Evolutionary conservation across 176 grass and related monocot species (phyloP).

Genomic region (Lolium perenne): DNA sequence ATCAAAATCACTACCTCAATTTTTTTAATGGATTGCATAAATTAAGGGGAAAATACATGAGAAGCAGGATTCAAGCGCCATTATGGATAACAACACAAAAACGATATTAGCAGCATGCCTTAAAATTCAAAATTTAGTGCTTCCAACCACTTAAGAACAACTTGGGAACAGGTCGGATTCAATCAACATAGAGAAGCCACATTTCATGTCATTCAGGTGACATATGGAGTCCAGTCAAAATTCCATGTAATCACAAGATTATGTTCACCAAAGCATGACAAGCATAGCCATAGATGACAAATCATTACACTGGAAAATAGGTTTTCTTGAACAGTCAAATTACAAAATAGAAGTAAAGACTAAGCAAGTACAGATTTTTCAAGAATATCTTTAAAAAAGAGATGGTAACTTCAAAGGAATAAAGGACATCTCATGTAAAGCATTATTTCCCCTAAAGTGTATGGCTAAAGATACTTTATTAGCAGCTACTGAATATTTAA

Average conservation of each 20-base stretch:
- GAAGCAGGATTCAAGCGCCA: background rate
- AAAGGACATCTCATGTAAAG: background rate
- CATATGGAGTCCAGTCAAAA: background rate
- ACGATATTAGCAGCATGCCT: background rate
- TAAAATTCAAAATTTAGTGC: conserved; percentile 18
- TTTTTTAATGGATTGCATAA: background rate
- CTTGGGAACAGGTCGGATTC: background rate
- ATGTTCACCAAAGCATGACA: background rate
- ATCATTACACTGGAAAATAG: conserved; percentile 2
- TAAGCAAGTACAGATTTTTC: background rate
- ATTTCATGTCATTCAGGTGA: background rate
- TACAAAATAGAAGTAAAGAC: background rate
- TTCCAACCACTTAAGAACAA: background rate
- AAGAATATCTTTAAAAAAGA: background rate
- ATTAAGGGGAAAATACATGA: background rate
- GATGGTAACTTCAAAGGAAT: background rate
- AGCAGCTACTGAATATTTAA: background rate
- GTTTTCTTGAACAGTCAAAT: background rate
- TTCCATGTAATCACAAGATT: background rate
- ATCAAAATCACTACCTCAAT: background rate
- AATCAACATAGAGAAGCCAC: background rate
- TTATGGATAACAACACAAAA: background rate
- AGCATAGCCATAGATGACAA: conserved; percentile 5
- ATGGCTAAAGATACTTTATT: conserved; percentile 6
- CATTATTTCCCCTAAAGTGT: background rate